Evolutionary conservation across 2,329 filamentous ascomycete genomes (phyloP).

Genomic region (Pseudodiploospora longispora): DNA sequence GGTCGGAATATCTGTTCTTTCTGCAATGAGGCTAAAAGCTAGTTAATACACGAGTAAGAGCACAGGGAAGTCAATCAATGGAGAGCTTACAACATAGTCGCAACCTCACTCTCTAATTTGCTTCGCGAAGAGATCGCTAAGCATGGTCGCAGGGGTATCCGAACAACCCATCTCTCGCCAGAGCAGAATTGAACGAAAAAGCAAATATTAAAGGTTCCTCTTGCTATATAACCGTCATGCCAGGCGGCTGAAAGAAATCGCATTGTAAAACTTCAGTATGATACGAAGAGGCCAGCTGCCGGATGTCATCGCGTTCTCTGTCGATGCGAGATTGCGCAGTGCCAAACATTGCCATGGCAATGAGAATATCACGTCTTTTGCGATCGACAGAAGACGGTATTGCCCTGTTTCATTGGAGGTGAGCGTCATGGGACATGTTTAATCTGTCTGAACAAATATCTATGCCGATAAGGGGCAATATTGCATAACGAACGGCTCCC

Average conservation of each 20-base stretch:
- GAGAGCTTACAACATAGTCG: conserved; percentile 3
- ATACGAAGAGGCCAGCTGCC: background rate
- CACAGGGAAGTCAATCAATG: background rate
- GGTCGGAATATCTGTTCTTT: conserved; percentile 1
- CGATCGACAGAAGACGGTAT: too few relatives aligned
- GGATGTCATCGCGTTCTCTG: background rate
- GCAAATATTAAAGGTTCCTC: conserved; percentile 4
- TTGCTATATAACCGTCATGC: background rate
- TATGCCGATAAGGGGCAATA: too few relatives aligned
- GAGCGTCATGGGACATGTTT: too few relatives aligned
- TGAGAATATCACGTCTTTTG: too few relatives aligned
- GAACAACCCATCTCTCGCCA: conserved; percentile 2
- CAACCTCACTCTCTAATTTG: conserved; percentile 4
- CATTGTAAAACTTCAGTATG: background rate
- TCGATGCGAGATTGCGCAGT: too few relatives aligned
- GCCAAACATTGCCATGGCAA: too few relatives aligned
- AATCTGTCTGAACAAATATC: too few relatives aligned
- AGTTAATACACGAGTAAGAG: background rate
- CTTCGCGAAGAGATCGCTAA: background rate
- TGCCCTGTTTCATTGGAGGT: too few relatives aligned
- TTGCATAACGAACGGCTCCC: too few relatives aligned
- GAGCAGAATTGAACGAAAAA: conserved; percentile 1
- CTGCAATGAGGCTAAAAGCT: background rate
- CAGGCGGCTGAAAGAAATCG: background rate
- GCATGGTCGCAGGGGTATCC: conserved; percentile 2